phyloP scores from a whole-genome alignment of 331 rosid species.

The Arachis monticola region DNA sequence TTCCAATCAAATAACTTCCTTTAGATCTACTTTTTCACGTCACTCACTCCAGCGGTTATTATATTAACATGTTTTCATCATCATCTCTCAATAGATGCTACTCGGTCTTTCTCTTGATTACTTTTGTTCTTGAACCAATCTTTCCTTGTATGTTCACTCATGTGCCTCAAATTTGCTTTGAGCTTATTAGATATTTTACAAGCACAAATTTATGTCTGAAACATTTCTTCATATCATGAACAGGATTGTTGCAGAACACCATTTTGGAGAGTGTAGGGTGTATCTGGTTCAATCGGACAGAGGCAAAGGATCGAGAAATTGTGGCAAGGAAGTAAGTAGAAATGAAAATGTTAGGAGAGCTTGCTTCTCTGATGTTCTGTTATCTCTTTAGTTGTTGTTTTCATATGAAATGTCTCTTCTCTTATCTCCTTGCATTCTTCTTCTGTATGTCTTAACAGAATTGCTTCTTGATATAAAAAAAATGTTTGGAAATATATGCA shows the following conservation, averaged over 20 bases:
- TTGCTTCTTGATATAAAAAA: not conserved
- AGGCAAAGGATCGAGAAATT: slow-evolving; percentile 91
- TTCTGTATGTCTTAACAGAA: not conserved
- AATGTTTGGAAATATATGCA: not conserved
- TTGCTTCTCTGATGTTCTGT: not conserved
- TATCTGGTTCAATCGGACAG: slow-evolving; percentile 94
- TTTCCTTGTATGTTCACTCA: not conserved
- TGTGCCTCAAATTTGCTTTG: slow-evolving; percentile 3
- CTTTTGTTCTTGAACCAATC: not conserved
- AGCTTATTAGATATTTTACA: slow-evolving; percentile 14
- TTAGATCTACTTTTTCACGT: not conserved
- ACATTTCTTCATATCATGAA: slow-evolving; percentile 23
- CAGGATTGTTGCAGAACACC: slow-evolving; percentile 95
- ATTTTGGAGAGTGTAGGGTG: slow-evolving; percentile 96
- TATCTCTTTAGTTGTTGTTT: not conserved
- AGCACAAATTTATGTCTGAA: slow-evolving; percentile 5
- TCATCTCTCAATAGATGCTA: not conserved
- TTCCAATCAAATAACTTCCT: not conserved
- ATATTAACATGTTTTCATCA: not conserved
- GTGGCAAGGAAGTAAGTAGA: slow-evolving; percentile 85
- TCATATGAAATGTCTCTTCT: not conserved
- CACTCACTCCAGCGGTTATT: not conserved
- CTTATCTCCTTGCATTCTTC: not conserved
- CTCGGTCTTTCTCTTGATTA: not conserved
- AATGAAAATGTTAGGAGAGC: slow-evolving; percentile 19